These are phyloP conservation scores for Colletotrichum viniferum DNA, from an alignment of 2,329 filamentous ascomycete species.

Conservation along the genomic window DNA sequence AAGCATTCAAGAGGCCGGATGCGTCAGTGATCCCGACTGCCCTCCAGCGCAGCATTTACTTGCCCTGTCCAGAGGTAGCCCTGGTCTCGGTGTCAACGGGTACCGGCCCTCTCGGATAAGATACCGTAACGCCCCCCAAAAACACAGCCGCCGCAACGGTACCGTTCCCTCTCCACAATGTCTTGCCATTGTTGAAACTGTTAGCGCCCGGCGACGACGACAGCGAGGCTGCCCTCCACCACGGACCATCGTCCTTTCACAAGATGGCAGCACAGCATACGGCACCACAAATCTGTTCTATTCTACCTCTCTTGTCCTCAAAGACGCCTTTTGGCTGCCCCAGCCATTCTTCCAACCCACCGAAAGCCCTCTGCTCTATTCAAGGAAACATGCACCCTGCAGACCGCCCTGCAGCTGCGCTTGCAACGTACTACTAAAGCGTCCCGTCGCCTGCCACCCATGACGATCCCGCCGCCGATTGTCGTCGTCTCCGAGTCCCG, in stretches of 20 bases:
- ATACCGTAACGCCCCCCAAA: conserved; percentile 1
- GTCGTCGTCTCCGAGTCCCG: conserved; percentile 10
- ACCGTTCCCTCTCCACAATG: conserved; percentile 18
- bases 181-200: conserved; percentile 18
- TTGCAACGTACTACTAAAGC: conserved; percentile 4
- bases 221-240: conserved; percentile 10
- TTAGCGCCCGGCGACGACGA: conserved; percentile 3
- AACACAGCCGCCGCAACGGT: conserved; percentile 16
- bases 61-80: background rate
- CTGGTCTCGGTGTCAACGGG: background rate
- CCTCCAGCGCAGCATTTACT: background rate
- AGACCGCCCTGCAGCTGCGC: conserved; percentile 3
- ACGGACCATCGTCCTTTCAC: conserved; percentile 18
- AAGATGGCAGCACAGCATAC: background rate
- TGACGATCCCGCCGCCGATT: conserved; percentile 16
- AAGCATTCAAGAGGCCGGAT: background rate
- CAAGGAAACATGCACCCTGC: conserved; percentile 3
- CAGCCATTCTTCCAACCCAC: background rate
- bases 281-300: background rate
- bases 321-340: conserved; percentile 5
- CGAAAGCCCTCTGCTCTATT: background rate
- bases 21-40: background rate
- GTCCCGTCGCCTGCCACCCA: conserved; percentile 15
- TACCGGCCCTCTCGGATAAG: conserved; percentile 11
- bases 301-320: background rate